Evolutionary conservation across 139 green algal species (phyloP), one percentile per base, ranked within the genome.

Genomic region (Chlamydomonas applanata): DNA sequence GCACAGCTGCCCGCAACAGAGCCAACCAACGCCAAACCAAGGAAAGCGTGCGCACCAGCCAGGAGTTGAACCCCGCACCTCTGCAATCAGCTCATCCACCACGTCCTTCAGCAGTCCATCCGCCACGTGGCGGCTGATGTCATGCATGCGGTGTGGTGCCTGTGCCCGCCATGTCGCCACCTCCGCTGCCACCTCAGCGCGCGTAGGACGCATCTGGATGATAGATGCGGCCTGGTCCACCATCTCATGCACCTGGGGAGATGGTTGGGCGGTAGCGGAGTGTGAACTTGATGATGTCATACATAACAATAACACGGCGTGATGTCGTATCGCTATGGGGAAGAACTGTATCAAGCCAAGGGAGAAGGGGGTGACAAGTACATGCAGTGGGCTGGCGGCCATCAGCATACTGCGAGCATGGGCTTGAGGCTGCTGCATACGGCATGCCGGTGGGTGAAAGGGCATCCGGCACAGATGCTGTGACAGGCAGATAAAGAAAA

Each of bases 81-180:
- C 73, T 4, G 69, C 74, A 4, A 88, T 81, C 32, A 84, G 34
- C 30, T 85, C 79, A 32, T 88, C 83, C 54, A 88, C 83, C 24
- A 80, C 73, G 66, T 88, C 83, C 29, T 73, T 65, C 35, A 79
- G 67, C 20, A 88, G 60, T 33, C 73, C 71, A 53, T 85, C 83
- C 19, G 72, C 79, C 35, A 85, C 4, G 49, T 88, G 83, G 5
- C 83, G 74, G 19, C 64, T 68, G 22, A 88, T 74, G 25, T 30
- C 61, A 35, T 46, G 34, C 46, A 88, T 71, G 17, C 40, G 40
- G 40, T 49, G 40, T 11, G 40, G 40, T 11, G 7, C 40, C 40
- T 49, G 40, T 11, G 40, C 40, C 40, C 40, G 40, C 40, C 40
- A 49, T 49, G 40, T 11, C 7, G 40, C 40, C 40, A 85, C 57